Base-by-base conservation (phyloP, 2,329 filamentous ascomycete genomes). In the Davidsoniella virescens region DNA sequence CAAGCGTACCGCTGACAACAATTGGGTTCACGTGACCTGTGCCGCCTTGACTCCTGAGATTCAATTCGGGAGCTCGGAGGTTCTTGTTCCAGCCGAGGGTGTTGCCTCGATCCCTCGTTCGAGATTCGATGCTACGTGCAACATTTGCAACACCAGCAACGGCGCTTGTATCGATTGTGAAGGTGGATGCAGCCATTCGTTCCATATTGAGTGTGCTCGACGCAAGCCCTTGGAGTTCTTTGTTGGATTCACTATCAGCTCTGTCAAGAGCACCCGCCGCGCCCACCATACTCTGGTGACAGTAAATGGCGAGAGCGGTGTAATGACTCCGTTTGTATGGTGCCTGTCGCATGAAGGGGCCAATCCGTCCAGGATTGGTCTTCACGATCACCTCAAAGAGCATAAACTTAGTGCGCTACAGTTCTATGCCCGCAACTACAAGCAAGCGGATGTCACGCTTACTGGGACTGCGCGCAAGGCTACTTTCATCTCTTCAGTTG, bases 1-100 rank as follows among this genome's bases (percentile, higher is more conserved):
- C 55, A 98, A 98, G 67, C 79, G 86, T 45, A 98, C 92, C 0
- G 85, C 84, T 3, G 87, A 93, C 62, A 96, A 96, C 66, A 96
- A 96, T 60, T 98, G 92, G 92, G 86, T 95, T 14, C 92, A 98
- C 62, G 87, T 96, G 25, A 82, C 83, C 37, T 98, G 92, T 61
- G 88, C 92, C 1, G 71, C 94, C 16, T 96, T 86, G 80, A 88
- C 84, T 9, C 80, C 87, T 0, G 92, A 98, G 64, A 82, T 94
- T 59, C 92, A 88, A 60, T 98, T 95, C 63, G 88, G 84, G 55
- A 85, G 85, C 58, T 83, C 87, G 16, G 80, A 81, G 59, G 78
- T 83, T 16, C 68, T 98, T 33, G 84, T 87, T 57, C 82, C 87
- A 29, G 87, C 85, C 2, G 92, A 98, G 66, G 90, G 90, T 17